These are phyloP conservation scores for Bauhinia variegata DNA, from an alignment of 306 rosid genomes.

Conservation along the genomic window DNA sequence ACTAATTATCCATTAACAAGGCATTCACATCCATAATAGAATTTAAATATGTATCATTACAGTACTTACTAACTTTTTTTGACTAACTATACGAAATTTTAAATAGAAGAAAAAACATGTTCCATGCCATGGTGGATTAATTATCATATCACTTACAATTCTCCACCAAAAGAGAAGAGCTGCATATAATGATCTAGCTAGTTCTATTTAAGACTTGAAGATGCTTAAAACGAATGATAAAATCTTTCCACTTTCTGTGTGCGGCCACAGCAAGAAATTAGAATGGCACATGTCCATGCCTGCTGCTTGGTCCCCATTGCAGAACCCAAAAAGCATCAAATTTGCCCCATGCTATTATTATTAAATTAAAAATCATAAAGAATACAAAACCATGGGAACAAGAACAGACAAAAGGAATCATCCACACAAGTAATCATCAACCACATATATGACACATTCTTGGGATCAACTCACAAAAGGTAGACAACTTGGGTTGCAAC, in stretches of 20 bases:
- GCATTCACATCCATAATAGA: too few relatives aligned
- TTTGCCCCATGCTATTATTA: slow-evolving; percentile 5
- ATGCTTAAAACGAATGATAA: too few relatives aligned
- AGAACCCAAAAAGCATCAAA: neutral
- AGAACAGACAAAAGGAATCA: slow-evolving; percentile 51
- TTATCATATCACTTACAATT: slow-evolving; percentile 4
- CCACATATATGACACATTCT: slow-evolving; percentile 41
- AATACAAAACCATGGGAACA: slow-evolving; percentile 33
- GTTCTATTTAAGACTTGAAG: too few relatives aligned
- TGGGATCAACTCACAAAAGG: slow-evolving; percentile 27
- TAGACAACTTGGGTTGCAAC: slow-evolving; percentile 44
- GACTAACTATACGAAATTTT: too few relatives aligned
- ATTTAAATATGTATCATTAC: too few relatives aligned
- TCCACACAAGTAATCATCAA: slow-evolving; percentile 45
- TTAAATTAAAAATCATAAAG: neutral
- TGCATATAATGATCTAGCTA: neutral
- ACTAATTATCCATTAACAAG: too few relatives aligned
- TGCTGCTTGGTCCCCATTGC: neutral
- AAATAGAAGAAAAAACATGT: too few relatives aligned
- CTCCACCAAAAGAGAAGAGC: slow-evolving; percentile 10
- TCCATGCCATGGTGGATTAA: neutral
- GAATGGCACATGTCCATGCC: too few relatives aligned
- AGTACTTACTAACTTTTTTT: too few relatives aligned
- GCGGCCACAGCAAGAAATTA: too few relatives aligned
- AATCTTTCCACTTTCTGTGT: too few relatives aligned